phyloP scores from a whole-genome alignment of 1,139 yeast genomes.

The Pichia sp. region DNA sequence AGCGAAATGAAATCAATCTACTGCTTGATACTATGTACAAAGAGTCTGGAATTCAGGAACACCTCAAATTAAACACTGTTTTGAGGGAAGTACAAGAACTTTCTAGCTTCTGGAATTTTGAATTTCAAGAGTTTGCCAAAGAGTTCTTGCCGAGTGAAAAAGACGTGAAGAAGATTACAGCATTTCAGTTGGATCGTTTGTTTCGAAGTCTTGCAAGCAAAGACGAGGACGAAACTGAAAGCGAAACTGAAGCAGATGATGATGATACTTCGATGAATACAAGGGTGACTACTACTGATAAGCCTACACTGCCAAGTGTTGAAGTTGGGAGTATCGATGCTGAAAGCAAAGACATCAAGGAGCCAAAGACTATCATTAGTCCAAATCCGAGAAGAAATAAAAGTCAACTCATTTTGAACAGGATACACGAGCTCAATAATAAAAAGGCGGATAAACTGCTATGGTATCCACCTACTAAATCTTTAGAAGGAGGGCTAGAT shows the following conservation, averaged over 20 bases:
- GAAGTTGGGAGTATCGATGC: constrained; percentile 13
- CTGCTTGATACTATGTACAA: constrained; percentile 53
- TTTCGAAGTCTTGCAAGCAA: constrained; percentile 37
- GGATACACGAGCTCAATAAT: constrained; percentile 25
- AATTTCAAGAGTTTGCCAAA: constrained; percentile 77
- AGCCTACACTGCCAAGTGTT: constrained; percentile 7
- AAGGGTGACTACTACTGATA: background rate
- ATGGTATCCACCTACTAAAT: constrained; percentile 10
- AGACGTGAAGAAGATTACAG: constrained; percentile 87
- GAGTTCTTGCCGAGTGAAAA: constrained; percentile 84
- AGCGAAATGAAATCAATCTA: constrained; percentile 43
- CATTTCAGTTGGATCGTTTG: constrained; percentile 76
- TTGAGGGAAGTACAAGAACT: constrained; percentile 72
- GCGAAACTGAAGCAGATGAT: constrained; percentile 15
- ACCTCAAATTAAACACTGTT: constrained; percentile 65
- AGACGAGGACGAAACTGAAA: constrained; percentile 18
- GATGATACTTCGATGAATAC: background rate
- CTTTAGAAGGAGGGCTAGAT: constrained; percentile 14
- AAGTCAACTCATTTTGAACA: constrained; percentile 28
- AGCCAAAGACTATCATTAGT: constrained; percentile 12
- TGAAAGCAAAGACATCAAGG: background rate
- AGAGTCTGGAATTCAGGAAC: constrained; percentile 57
- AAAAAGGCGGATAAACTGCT: constrained; percentile 19
- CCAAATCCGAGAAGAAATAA: constrained; percentile 14
- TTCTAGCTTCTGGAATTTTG: constrained; percentile 85